These are phyloP conservation scores for Podaxis sp. DNA, from an alignment of 768 basidiomycete species.

Conservation along the genomic window DNA sequence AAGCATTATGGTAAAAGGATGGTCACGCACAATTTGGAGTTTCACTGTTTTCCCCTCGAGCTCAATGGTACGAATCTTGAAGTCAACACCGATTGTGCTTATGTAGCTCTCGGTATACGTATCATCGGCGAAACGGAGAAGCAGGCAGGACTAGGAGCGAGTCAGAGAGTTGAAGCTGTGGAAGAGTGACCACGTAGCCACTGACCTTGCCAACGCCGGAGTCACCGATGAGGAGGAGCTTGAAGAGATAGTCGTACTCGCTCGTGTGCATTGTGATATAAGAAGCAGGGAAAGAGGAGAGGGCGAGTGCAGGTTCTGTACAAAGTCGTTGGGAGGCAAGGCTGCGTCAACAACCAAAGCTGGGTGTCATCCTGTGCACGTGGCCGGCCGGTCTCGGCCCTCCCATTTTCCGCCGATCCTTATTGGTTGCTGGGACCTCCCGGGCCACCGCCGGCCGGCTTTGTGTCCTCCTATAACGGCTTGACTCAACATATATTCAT, in stretches of 20 bases:
- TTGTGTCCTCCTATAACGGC: neutral
- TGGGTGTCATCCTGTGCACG: constrained; percentile 26
- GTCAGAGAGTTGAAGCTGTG: constrained; percentile 24
- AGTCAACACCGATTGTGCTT: constrained; percentile 97
- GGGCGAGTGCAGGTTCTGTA: constrained; percentile 29
- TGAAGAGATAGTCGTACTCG: constrained; percentile 96
- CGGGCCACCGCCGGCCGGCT: neutral
- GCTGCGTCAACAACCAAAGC: constrained; percentile 37
- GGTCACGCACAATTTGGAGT: constrained; percentile 86
- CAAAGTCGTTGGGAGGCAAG: constrained; percentile 28
- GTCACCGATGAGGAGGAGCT: constrained; percentile 92
- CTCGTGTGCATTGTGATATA: constrained; percentile 73
- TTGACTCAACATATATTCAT: neutral
- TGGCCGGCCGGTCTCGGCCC: constrained; percentile 18
- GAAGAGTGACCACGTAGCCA: constrained; percentile 24
- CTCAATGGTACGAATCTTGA: constrained; percentile 99
- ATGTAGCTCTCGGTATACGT: constrained; percentile 98
- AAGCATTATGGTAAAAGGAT: constrained; percentile 4
- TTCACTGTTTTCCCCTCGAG: constrained; percentile 98
- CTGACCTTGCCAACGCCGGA: constrained; percentile 92
- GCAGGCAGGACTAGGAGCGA: constrained; percentile 72
- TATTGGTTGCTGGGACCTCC: neutral
- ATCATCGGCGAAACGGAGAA: constrained; percentile 93
- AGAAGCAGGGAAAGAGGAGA: constrained; percentile 23
- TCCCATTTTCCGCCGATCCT: constrained; percentile 1